These are phyloP conservation scores for Myriosclerotinia duriaeana DNA, from an alignment of 2,329 filamentous ascomycete genomes.

Conservation along the genomic window DNA sequence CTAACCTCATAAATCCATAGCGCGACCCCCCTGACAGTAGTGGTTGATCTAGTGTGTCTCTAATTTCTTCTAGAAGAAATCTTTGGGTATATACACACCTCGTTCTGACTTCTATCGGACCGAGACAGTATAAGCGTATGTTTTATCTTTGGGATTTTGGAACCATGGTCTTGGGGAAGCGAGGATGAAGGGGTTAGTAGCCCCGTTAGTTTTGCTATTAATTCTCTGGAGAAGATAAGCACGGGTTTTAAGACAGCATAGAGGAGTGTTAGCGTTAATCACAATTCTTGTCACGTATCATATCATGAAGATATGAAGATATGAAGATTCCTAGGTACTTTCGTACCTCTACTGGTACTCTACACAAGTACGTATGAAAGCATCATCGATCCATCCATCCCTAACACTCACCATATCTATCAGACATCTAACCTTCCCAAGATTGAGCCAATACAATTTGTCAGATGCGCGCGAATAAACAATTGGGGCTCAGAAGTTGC, in stretches of 20 bases:
- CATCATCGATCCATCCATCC: no score
- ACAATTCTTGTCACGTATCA: no score
- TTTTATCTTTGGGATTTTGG: not conserved
- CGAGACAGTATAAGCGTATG: no score
- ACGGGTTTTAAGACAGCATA: no score
- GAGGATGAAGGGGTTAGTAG: slow-evolving; percentile 14
- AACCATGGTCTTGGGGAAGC: not conserved
- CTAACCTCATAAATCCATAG: not conserved
- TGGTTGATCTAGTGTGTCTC: not conserved
- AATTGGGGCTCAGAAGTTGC: not conserved
- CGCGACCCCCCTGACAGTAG: not conserved
- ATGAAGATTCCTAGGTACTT: no score
- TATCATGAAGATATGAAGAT: no score
- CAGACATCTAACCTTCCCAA: not conserved
- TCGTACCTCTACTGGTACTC: no score
- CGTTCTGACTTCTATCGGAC: not conserved
- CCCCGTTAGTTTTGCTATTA: not conserved
- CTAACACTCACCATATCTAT: no score
- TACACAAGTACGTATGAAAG: no score
- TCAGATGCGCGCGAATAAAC: not conserved
- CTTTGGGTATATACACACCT: not conserved
- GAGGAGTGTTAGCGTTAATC: no score
- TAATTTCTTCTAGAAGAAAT: slow-evolving; percentile 13
- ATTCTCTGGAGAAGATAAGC: not conserved
- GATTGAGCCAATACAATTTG: not conserved